Percentiles rank a stretch among this genome's conserved stretches.
Evolutionary conservation across 148 eudicot genomes (phyloP).

Genomic region (Diospyros kaki): DNA sequence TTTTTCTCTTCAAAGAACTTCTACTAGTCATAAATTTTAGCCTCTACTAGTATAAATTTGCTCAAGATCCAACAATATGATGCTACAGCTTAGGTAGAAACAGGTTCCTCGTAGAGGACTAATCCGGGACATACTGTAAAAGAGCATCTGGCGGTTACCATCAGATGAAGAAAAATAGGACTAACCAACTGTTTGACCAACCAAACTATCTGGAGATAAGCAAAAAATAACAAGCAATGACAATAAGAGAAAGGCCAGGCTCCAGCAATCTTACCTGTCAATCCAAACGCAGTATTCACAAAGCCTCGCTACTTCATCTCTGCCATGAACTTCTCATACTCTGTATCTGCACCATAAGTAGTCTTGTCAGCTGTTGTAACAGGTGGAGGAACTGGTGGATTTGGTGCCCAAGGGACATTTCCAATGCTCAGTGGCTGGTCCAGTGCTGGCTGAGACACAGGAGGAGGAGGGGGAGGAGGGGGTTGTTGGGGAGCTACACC

Average conservation of each 20-base stretch:
- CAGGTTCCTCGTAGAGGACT: background rate
- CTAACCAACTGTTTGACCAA: background rate
- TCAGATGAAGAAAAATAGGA: background rate
- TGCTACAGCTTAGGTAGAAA: background rate
- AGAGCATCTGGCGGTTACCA: background rate
- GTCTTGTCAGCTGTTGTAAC: constrained; percentile 45
- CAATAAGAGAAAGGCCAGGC: background rate
- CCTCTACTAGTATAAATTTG: background rate
- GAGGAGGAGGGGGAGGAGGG: constrained; percentile 54
- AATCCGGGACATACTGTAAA: too few relatives aligned
- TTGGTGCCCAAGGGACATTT: constrained; percentile 79
- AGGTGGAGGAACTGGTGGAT: constrained; percentile 47
- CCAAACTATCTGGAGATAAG: background rate
- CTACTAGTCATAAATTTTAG: background rate
- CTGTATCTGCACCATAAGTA: constrained; percentile 48
- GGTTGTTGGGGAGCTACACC: constrained; percentile 54
- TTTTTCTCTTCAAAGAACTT: background rate
- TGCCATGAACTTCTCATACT: constrained; percentile 87
- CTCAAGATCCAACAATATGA: background rate
- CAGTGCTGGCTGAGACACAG: constrained; percentile 25
- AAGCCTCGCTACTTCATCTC: constrained; percentile 55
- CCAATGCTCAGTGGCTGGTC: constrained; percentile 49
- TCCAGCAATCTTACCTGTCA: constrained; percentile 26
- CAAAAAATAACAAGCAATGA: background rate
- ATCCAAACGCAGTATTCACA: background rate